phyloP scores from a whole-genome alignment of 352 stramenopile species.

The Globisporangium alternatum region DNA sequence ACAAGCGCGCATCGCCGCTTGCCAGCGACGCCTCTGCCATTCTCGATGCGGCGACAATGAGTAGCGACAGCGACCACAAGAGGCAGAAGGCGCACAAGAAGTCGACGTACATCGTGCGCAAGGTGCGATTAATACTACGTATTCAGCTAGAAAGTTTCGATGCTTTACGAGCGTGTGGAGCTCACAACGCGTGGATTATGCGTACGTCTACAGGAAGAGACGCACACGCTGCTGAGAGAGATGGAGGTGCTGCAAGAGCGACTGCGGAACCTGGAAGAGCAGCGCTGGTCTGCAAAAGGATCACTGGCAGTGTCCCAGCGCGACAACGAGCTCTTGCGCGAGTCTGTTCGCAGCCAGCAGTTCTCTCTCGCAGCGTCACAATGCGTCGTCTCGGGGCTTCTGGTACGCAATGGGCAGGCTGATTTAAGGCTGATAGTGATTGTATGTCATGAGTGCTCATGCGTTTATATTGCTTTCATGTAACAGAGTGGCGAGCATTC shows the following conservation, averaged over 20 bases:
- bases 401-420: constrained; percentile 7
- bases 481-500: constrained; percentile 7
- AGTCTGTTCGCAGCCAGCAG: constrained; percentile 30
- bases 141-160: no score
- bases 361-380: constrained; percentile 30
- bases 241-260: constrained; percentile 27
- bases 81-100: constrained; percentile 6
- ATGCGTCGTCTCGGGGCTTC: constrained; percentile 34
- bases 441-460: background rate
- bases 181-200: background rate
- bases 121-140: background rate
- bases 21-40: no score
- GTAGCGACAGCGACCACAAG: background rate
- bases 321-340: constrained; percentile 15
- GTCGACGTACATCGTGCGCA: constrained; percentile 15
- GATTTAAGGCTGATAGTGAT: no score
- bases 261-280: constrained; percentile 17
- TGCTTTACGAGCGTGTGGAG: background rate
- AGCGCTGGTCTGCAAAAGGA: background rate
- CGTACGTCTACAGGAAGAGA: constrained; percentile 29
- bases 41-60: background rate
- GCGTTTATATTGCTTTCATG: background rate
- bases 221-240: constrained; percentile 35
- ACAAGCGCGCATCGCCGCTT: no score
- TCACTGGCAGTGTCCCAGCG: background rate